Conservation (phyloP, 768 basidiomycete species). For the Pisolithus sp. region DNA sequence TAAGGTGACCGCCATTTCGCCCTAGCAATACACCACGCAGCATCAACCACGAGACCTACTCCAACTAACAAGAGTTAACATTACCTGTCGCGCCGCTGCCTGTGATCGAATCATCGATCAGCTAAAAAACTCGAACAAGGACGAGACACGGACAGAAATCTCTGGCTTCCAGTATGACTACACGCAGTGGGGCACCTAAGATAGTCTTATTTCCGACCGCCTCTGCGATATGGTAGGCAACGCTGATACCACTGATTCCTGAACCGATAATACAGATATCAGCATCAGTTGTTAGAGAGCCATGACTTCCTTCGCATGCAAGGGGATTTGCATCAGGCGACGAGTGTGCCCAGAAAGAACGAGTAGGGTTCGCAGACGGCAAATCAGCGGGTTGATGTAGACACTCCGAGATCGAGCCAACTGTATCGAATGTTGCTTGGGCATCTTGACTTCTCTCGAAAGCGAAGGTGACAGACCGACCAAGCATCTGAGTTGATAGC, state of each 20-base stretch:
- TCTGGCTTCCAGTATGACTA: slow-evolving; percentile 75
- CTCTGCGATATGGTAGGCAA: slow-evolving; percentile 65
- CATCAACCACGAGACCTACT: not conserved
- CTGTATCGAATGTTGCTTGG: no score
- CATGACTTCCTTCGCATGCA: slow-evolving; percentile 58
- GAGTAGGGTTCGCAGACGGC: slow-evolving; percentile 60
- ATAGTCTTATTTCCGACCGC: slow-evolving; percentile 9
- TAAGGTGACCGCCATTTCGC: slow-evolving; percentile 75
- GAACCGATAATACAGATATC: slow-evolving; percentile 78
- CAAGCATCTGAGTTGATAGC: no score
- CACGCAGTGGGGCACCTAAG: slow-evolving; percentile 30
- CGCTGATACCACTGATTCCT: slow-evolving; percentile 71
- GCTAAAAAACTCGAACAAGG: not conserved
- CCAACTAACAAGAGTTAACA: slow-evolving; percentile 3
- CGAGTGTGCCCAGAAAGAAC: slow-evolving; percentile 66
- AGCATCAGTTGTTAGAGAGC: slow-evolving; percentile 48
- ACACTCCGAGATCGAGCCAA: no score
- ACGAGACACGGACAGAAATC: slow-evolving; percentile 62
- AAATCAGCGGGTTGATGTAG: slow-evolving; percentile 22
- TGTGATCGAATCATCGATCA: slow-evolving; percentile 14
- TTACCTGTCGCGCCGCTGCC: slow-evolving; percentile 75
- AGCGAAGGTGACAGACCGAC: no score
- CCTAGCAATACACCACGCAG: slow-evolving; percentile 32
- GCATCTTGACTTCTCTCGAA: no score
- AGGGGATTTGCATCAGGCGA: slow-evolving; percentile 57